A percentile compares a stretch with the other conserved stretches of the same genome.
Evolutionary conservation across 768 basidiomycete species (phyloP).

Genomic region (Trametes meyenii): DNA sequence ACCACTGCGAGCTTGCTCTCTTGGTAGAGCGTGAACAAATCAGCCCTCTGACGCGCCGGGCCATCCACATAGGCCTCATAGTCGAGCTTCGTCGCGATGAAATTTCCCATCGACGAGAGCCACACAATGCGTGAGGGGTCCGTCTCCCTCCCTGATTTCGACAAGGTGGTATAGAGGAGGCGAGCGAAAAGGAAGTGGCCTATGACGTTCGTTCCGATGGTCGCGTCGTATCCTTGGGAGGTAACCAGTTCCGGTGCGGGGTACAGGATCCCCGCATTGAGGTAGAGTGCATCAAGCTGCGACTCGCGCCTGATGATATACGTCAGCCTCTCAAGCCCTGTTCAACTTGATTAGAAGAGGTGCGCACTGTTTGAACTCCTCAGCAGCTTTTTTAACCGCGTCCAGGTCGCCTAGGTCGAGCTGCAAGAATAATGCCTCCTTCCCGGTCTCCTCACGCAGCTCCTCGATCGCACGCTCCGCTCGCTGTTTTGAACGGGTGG

Average conservation of each 20-base stretch:
- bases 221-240: slow-evolving; percentile 51
- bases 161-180: slow-evolving; percentile 50
- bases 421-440: slow-evolving; percentile 41
- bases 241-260: slow-evolving; percentile 41
- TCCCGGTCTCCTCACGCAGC: slow-evolving; percentile 47
- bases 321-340: neutral
- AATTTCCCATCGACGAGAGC: slow-evolving; percentile 42
- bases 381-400: slow-evolving; percentile 39
- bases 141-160: slow-evolving; percentile 42
- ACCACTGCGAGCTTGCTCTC: slow-evolving; percentile 49
- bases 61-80: slow-evolving; percentile 41
- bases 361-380: slow-evolving; percentile 39
- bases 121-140: slow-evolving; percentile 53
- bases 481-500: slow-evolving; percentile 48
- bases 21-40: slow-evolving; percentile 20
- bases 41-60: slow-evolving; percentile 21
- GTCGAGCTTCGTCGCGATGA: slow-evolving; percentile 35
- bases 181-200: slow-evolving; percentile 35
- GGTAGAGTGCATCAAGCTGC: slow-evolving; percentile 49
- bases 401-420: slow-evolving; percentile 45
- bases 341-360: neutral
- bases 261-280: slow-evolving; percentile 54
- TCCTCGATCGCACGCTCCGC: slow-evolving; percentile 50
- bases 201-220: slow-evolving; percentile 58
- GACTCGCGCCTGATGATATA: slow-evolving; percentile 41